Conservation (phyloP, 2,329 filamentous ascomycete species). For the Arthrobotrys conoides region DNA sequence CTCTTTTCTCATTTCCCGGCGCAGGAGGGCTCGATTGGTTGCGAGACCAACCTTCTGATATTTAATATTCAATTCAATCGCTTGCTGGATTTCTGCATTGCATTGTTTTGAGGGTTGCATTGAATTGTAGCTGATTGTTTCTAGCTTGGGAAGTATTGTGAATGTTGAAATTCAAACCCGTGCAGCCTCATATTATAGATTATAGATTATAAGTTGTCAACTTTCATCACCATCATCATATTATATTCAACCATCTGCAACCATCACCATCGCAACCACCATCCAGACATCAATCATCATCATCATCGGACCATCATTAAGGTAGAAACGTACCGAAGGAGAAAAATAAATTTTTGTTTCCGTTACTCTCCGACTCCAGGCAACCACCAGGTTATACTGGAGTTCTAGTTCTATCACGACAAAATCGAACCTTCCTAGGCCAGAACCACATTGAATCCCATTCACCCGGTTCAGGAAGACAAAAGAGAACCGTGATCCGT, state of each 20-base stretch:
- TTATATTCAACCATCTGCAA: no score
- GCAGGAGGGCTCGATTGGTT: constrained; percentile 1
- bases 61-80: constrained; percentile 1
- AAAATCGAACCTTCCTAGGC: constrained; percentile 21
- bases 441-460: constrained; percentile 20
- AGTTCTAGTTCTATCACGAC: constrained; percentile 5
- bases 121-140: neutral
- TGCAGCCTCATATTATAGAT: no score
- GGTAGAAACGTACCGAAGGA: no score
- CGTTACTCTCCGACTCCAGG: neutral
- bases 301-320: neutral
- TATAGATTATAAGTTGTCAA: no score
- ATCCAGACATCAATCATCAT: neutral
- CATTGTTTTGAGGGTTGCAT: constrained; percentile 5
- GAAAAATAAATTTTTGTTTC: neutral
- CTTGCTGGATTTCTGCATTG: constrained; percentile 15
- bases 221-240: no score
- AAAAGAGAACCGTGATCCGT: neutral
- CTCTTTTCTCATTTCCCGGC: constrained; percentile 33
- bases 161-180: constrained; percentile 7
- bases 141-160: neutral
- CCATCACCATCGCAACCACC: no score
- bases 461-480: constrained; percentile 28
- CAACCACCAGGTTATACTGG: neutral
- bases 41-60: constrained; percentile 51